A percentile compares a stretch with the other conserved stretches of the same genome.
phyloP scores from a whole-genome alignment of 345 rosid genomes.

The Psidium guajava region DNA sequence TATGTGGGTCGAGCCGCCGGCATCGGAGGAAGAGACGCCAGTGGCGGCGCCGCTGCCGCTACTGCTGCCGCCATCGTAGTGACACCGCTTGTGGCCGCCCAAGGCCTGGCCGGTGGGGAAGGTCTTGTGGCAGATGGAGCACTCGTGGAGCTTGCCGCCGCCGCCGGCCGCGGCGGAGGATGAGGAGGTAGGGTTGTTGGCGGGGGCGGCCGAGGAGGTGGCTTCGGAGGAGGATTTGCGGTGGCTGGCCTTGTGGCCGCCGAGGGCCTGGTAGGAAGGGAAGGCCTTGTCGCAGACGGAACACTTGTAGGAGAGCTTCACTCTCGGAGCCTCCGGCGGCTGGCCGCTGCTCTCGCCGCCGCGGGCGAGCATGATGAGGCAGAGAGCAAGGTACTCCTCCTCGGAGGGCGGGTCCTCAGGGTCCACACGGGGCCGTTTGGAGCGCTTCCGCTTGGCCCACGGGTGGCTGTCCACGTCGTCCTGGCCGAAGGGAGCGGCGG shows the following conservation, averaged over 20 bases:
- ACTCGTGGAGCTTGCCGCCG: constrained; percentile 64
- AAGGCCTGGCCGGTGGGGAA: constrained; percentile 92
- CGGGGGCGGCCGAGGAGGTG: constrained; percentile 25
- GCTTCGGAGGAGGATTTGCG: constrained; percentile 33
- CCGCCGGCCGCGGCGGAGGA: constrained; percentile 1
- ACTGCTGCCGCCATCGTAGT: constrained; percentile 63
- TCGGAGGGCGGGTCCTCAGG: constrained; percentile 25
- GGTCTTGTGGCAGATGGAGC: constrained; percentile 81
- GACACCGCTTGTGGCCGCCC: constrained; percentile 97
- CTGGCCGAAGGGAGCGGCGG: background rate
- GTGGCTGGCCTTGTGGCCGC: constrained; percentile 98
- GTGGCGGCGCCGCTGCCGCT: background rate
- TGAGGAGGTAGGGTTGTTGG: constrained; percentile 8
- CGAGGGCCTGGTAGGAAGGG: constrained; percentile 84
- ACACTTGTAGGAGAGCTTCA: constrained; percentile 37
- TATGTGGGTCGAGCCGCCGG: constrained; percentile 6
- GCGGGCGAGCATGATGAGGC: constrained; percentile 74
- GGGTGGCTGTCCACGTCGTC: constrained; percentile 19
- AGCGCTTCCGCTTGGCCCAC: constrained; percentile 61
- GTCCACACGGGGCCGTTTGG: constrained; percentile 35
- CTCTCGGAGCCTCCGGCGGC: background rate
- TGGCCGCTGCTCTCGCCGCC: constrained; percentile 18
- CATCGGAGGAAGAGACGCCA: constrained; percentile 15
- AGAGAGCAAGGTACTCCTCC: constrained; percentile 70
- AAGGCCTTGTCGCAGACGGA: constrained; percentile 70